Percentiles rank a stretch among this genome's conserved stretches.
Conservation (phyloP, 1,284 basidiomycete species). For the Naganishia sp. region DNA sequence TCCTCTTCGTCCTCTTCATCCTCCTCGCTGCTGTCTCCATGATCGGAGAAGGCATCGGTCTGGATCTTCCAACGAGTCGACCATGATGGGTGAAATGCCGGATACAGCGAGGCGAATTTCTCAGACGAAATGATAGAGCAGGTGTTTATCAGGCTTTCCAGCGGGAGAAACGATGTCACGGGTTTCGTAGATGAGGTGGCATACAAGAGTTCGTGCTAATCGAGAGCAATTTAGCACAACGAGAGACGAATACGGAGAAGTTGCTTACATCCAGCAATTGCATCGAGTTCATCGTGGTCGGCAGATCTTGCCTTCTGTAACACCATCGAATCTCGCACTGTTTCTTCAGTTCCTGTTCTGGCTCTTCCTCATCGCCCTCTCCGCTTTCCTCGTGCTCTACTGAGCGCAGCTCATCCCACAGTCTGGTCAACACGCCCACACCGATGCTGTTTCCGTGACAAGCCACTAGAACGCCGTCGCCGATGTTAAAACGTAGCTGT, state of each 20-base stretch:
- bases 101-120: conserved; percentile 29
- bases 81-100: conserved; percentile 32
- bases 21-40: conserved; percentile 12
- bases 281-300: conserved; percentile 50
- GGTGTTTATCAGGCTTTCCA: conserved; percentile 29
- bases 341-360: conserved; percentile 28
- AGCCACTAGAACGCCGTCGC: conserved; percentile 49
- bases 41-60: conserved; percentile 16
- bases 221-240: not conserved
- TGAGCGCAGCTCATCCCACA: conserved; percentile 45
- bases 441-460: conserved; percentile 49
- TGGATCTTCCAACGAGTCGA: conserved; percentile 25
- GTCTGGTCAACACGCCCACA: conserved; percentile 45
- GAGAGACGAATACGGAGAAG: not conserved
- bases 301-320: conserved; percentile 49
- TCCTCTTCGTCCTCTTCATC: conserved; percentile 29
- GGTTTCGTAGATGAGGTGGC: conserved; percentile 30
- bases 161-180: conserved; percentile 31
- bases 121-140: conserved; percentile 33
- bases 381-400: conserved; percentile 34
- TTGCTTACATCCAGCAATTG: conserved; percentile 49
- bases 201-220: conserved; percentile 33
- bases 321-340: conserved; percentile 53
- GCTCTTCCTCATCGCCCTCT: conserved; percentile 33
- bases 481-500: conserved; percentile 42